Evolutionary conservation across 1,139 yeast species (phyloP), one percentile per base, ranked within the genome.

Genomic region (Geotrichum citri-aurantii): DNA sequence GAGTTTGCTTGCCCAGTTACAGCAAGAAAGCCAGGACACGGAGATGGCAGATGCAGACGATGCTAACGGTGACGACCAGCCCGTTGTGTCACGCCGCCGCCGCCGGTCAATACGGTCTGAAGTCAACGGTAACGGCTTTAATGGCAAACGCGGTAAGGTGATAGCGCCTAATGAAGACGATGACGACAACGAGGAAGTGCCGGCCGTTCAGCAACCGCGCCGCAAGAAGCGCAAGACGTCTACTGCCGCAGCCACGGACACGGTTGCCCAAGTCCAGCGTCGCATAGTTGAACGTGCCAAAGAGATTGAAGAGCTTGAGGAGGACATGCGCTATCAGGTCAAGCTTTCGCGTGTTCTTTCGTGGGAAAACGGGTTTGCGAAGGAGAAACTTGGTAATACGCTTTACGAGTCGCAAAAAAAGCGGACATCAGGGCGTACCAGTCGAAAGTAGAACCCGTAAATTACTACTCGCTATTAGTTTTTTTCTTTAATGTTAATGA

Each of bases 331-430:
- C 8, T 55, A 56, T 12, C 31, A 56, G 40, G 59, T 56, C 50
- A 56, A 48, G 37, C 48, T 56, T 17, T 53, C 54, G 4, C 46
- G 62, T 5, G 49, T 59, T 46, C 55, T 59, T n/a, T 52, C 54
- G n/a, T 59, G 62, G 62, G 62, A 59, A 40, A 59, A 59, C 33
- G 53, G 52, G 26, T 29, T 48, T n/a, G 62, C 62, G 5, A 47
- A 50, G 31, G 62, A 54, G n/a, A 54, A 54, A 29, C 44, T 54
- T 44, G 62, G 62, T 3, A 26, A 24, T 14, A 40, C 44, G 6
- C 40, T 52, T 17, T 52, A 52, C 31, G 55, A 44, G 14, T 37
- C 46, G 10, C 49, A 48, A 5, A 52, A 44, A 23, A 23, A 48
- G n/a, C 44, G 55, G 46, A 52, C 55, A 14, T 37, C 44, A 12